Evolutionary conservation across 768 basidiomycete genomes (phyloP), one percentile per base, ranked within the genome.

Genomic region (Pisolithus marmoratus): DNA sequence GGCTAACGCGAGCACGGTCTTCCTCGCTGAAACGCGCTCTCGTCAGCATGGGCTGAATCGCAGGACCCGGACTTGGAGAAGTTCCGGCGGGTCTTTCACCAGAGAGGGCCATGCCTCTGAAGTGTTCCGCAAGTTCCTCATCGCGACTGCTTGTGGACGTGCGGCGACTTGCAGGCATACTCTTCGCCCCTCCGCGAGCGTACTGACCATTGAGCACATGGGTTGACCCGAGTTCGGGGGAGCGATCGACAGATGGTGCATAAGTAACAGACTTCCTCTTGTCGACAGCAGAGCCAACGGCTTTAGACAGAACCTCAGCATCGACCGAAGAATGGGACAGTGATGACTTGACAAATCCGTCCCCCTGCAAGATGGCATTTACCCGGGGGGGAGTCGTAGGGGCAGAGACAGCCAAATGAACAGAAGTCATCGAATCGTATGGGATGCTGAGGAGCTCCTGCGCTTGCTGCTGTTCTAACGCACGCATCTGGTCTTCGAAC

Each of bases 401-500:
- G 5, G 92, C 90, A 3, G 91, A 93, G 50, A 89, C 87, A 17
- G 93, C 91, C 44, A 93, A 68, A 61, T 90, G 87, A 46, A 76
- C 73, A 5, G 73, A 71, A 52, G 74, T 74, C 54, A 72, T 72
- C n/a, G 78, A 56, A 54, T 87, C 85, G 63, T 79, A 81, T 34
- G 87, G 87, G 60, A 91, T 78, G 58, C 69, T 80, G 62, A 94
- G 82, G 37, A 93, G 78, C 65, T 93, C 90, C 58, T 88, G 85
- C 12, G 83, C 84, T 71, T 98, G 94, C 68, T 92, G 85, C 57
- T 87, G 85, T 72, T 97, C 94, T 57, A 98, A 80, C 49, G 79
- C 84, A 50, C 87, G 86, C 94, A 96, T 96, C 72, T 96, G 93
- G 61, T 95, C 91, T 71, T 98, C 94, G 69, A 97, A 98, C 62